Evolutionary conservation across 2,329 filamentous ascomycete genomes (phyloP), one percentile per base, ranked within the genome.

Genomic region (Hypoxylon sp.): DNA sequence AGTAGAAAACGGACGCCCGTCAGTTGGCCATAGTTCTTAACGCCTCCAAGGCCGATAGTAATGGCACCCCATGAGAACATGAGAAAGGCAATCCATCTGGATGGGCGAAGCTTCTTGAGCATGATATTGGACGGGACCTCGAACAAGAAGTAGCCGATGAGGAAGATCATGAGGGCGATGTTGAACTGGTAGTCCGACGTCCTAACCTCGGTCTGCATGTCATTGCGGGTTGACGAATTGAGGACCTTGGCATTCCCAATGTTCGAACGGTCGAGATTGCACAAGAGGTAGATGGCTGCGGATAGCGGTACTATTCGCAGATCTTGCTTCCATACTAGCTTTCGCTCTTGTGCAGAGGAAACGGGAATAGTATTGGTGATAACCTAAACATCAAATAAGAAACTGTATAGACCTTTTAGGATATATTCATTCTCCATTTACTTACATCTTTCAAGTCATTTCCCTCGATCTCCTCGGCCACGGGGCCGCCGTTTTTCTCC

Each of bases 11-110:
- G 82, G 55, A 87, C 84, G 5, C 77, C 86, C 1, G 88, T 78
- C n/a, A 91, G 74, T 7, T 80, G 79, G 2, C 71, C 78, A 63
- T 83, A 90, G 61, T 70, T 84, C 20, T 83, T 77, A 2, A 82
- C 80, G 4, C 86, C 76, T 0, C 87, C 88, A 1, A 87, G 83
- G 43, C 83, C 78, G 7, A 87, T 84, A 16, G 87, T 87, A 45
- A 89, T 78, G 43, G 81, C 77, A 5, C 86, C 86, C 86, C 87
- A 90, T 12, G 77, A 72, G 19, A 83, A 74, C 68, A 88, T 86
- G 59, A 90, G 83, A 59, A 87, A 81, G 0, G 84, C 78, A 35
- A 90, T 67, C 79, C 86, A 88, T 44, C 82, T 74, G 16, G 80
- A 82, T 1, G 86, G 84, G 4, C 78, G 77, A 48, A 86, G 71